Base-by-base conservation (phyloP, 306 rosid species). In the Casuarina equisetifolia region DNA sequence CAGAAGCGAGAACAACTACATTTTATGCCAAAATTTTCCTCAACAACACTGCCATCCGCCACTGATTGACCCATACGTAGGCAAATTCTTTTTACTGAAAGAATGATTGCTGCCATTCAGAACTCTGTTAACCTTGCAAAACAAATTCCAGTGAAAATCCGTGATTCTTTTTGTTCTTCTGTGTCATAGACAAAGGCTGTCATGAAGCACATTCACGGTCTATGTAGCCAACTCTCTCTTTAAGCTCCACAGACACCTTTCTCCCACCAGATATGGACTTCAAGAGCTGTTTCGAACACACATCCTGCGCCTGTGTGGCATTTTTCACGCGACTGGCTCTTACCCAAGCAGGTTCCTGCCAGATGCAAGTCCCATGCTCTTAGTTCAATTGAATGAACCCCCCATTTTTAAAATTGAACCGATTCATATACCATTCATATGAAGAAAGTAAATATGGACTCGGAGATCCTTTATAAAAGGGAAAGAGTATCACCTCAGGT, bases 291-390 rank as follows among this genome's bases (percentile, higher is more conserved):
- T 89, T 90, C 43, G 91, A 89, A 74, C 92, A 96, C 80, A 92
- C 80, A 84, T 87, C 82, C 74, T 90, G 98, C 0, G 93, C 98
- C 58, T 85, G 88, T 12, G 94, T 84, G 1, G 87, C 92, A 45
- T 77, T 83, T 79, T 90, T 88, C 66, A 82, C 89, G 0, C 99
- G 98, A 82, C 80, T 84, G 20, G 97, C 99, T 86, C 79, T 87
- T 32, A 95, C 98, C 99, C 99, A 96, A 16, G 97, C 99, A 8
- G 99, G 99, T 82, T 96, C 99, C 99, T 96, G 85, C 63, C 55
- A 84, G 73, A 73, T 83, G 44, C 70, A 20, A 72, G 19, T 20
- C 16, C 39, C 78, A 54, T 19, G 12, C 17, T 52, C 70, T 72
- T 16, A 44, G 19, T 17, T 25, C 32, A 16, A 40, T 78, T 48